Conservation (phyloP, 495 filamentous ascomycete species). For the Xylona heveae region DNA sequence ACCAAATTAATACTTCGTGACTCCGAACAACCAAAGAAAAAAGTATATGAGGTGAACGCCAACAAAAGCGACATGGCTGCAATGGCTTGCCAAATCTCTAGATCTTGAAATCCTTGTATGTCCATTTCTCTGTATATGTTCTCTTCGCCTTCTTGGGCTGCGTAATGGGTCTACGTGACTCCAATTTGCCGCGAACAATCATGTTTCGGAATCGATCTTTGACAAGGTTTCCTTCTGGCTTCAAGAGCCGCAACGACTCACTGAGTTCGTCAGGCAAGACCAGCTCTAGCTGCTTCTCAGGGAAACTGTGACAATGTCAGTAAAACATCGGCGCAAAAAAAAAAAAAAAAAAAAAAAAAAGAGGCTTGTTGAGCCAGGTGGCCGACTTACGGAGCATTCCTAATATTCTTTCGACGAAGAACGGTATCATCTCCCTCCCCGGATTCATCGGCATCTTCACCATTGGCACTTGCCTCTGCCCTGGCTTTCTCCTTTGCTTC, state of each 20-base stretch:
- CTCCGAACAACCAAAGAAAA: too few species aligned
- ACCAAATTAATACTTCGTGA: too few species aligned
- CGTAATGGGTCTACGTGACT: conserved; percentile 51
- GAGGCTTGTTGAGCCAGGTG: too few species aligned
- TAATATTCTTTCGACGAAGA: conserved; percentile 54
- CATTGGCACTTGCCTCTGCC: conserved; percentile 17
- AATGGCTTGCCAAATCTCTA: too few species aligned
- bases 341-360: neutral
- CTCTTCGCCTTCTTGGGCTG: conserved; percentile 61
- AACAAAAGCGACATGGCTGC: too few species aligned
- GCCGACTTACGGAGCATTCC: conserved; percentile 38
- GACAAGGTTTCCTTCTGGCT: conserved; percentile 84
- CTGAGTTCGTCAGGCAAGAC: conserved; percentile 85
- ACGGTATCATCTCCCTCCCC: conserved; percentile 28
- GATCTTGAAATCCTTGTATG: conserved; percentile 77
- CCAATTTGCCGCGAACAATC: conserved; percentile 71
- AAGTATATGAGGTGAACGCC: too few species aligned
- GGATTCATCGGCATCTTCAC: conserved; percentile 34
- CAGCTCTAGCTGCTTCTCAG: conserved; percentile 63
- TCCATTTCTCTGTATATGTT: conserved; percentile 83
- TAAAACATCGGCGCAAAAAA: neutral
- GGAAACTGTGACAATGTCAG: conserved; percentile 26
- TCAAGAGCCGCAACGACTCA: conserved; percentile 70
- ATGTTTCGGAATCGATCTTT: conserved; percentile 81
- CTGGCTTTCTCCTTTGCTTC: conserved; percentile 30